Evolutionary conservation across 2,329 filamentous ascomycete genomes (phyloP).

Genomic region (Sporothrix curviconia): DNA sequence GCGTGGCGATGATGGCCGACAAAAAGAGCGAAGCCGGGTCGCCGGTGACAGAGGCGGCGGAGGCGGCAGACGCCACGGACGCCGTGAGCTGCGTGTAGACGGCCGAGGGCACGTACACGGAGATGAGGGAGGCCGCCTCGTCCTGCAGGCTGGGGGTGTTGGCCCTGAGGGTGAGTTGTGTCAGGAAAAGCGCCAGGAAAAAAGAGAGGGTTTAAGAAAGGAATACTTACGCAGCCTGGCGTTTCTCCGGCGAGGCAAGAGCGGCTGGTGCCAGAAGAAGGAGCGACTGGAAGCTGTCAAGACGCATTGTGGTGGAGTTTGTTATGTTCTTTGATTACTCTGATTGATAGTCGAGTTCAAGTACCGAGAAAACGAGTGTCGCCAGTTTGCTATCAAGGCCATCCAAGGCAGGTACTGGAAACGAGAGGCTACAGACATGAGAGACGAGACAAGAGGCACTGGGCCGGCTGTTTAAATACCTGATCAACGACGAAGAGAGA

Average conservation of each 20-base stretch:
- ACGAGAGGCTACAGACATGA: background rate
- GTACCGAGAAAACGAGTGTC: too few species aligned
- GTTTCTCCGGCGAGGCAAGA: background rate
- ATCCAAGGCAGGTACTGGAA: too few species aligned
- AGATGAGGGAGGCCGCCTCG: slow-evolving; percentile 24
- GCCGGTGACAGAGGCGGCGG: slow-evolving; percentile 23
- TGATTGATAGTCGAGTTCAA: too few species aligned
- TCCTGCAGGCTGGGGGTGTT: slow-evolving; percentile 19
- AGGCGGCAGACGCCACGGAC: slow-evolving; percentile 19
- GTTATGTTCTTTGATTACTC: too few species aligned
- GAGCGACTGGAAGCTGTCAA: background rate
- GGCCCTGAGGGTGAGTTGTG: background rate
- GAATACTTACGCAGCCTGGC: background rate
- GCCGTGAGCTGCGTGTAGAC: slow-evolving; percentile 22
- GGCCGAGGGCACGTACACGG: slow-evolving; percentile 26
- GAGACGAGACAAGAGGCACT: background rate
- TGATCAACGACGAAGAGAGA: background rate
- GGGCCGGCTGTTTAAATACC: background rate
- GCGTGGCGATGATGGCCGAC: slow-evolving; percentile 23
- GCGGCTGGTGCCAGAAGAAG: background rate
- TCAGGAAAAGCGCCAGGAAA: background rate
- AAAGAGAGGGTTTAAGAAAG: too few species aligned
- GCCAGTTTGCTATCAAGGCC: too few species aligned
- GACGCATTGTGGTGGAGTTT: background rate
- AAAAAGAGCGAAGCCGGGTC: slow-evolving; percentile 24